These are phyloP conservation scores for Penicillium polonicum DNA, from an alignment of 2,329 filamentous ascomycete genomes.

Conservation along the genomic window DNA sequence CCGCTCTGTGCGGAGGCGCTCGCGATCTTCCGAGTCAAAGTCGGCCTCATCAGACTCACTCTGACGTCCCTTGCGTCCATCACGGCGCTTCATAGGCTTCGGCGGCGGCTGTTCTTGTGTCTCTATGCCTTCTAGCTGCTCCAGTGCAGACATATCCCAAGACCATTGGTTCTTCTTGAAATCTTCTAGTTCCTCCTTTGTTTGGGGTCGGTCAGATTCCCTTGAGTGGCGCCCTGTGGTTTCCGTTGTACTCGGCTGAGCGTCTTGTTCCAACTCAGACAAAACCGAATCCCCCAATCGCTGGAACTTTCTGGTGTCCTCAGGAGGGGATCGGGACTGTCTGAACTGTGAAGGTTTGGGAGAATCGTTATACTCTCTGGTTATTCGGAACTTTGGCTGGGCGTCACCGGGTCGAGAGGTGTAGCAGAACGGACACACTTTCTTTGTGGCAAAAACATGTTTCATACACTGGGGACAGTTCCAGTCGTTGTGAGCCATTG, in stretches of 20 bases:
- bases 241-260: background rate
- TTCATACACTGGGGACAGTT: constrained; percentile 13
- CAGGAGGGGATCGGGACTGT: background rate
- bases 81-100: constrained; percentile 26
- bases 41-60: constrained; percentile 33
- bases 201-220: background rate
- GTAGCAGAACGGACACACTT: constrained; percentile 19
- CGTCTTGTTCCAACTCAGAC: constrained; percentile 16
- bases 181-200: constrained; percentile 10
- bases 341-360: background rate
- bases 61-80: constrained; percentile 24
- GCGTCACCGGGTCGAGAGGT: constrained; percentile 5
- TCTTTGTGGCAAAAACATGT: constrained; percentile 11
- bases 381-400: background rate
- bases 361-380: background rate
- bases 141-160: constrained; percentile 33
- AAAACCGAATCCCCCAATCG: constrained; percentile 21
- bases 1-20: constrained; percentile 33
- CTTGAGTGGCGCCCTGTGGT: background rate
- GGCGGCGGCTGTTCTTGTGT: constrained; percentile 4
- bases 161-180: constrained; percentile 25
- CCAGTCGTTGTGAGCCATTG: constrained; percentile 11
- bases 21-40: constrained; percentile 39
- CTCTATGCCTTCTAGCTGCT: constrained; percentile 20
- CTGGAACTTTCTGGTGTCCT: constrained; percentile 22